Base-by-base conservation (phyloP, 1,284 basidiomycete species). In the Pseudozyma sp. region DNA sequence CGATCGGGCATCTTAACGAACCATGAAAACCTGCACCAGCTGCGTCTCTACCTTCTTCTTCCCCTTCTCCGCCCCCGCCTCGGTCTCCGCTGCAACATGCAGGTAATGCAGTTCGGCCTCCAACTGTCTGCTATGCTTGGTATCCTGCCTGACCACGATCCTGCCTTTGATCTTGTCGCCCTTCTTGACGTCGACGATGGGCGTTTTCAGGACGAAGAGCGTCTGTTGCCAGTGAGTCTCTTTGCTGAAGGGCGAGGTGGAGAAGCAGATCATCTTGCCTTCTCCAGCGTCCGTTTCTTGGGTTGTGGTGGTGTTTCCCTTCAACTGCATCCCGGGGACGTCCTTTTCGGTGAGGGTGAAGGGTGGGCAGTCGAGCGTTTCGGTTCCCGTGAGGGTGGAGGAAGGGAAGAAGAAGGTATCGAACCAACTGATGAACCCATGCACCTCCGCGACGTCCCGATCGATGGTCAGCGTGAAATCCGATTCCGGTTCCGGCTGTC, bases 151-250 rank as follows among this genome's bases (percentile, higher is more conserved):
- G 80, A 93, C 94, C 77, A 89, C 89, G 87, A 98, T 95, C 30
- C 86, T 88, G 8, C 96, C 96, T 7, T 87, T 85, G 34, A 98
- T 89, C n/a, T 87, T 84, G 1, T 91, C 93, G 68, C 94, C 94
- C 84, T 92, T 89, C 8, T 88, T 86, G 0, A 92, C 90, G 29
- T 85, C 81, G 1, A 30, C 44, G 65, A 98, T 89, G 0, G 94
- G 92, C 54, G 94, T 89, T 58, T 89, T 88, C 68, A 99, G 87
- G 71, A 98, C 86, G 85, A 99, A 97, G 11, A 94, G 81, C 0
- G 95, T 95, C 84, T 99, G 96, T 84, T 96, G 96, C 96, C 96
- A 99, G 84, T 99, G 96, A n/a, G 96, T 99, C 24, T 92, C 90
- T 50, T 90, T 89, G 69, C 92, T 93, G 77, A 86, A 68, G 5